Percentiles rank a stretch among this genome's conserved stretches.
These are phyloP conservation scores for Aspergillus uvarum DNA, from an alignment of 2,329 filamentous ascomycete species.

Conservation along the genomic window DNA sequence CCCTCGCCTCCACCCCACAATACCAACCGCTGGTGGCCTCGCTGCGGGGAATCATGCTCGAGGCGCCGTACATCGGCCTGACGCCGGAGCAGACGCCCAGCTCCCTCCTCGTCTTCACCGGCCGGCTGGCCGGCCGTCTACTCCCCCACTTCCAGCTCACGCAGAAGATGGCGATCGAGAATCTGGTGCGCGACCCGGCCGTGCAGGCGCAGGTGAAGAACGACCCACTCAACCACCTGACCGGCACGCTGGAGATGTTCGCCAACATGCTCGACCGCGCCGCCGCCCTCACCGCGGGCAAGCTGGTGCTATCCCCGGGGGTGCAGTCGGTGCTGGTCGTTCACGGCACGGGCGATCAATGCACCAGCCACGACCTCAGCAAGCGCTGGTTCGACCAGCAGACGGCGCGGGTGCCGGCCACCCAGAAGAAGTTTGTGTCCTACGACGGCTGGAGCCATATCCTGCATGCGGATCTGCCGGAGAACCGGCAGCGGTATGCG, in stretches of 20 bases:
- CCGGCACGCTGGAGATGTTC: conserved; percentile 9
- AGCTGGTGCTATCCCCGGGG: not conserved
- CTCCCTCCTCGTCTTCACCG: conserved; percentile 1
- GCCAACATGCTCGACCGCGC: conserved; percentile 8
- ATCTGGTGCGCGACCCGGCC: conserved; percentile 8
- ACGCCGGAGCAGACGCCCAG: conserved; percentile 4
- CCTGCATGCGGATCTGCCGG: conserved; percentile 7
- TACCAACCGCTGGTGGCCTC: conserved; percentile 6
- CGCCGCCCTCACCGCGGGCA: not conserved
- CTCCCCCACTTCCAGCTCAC: conserved; percentile 9
- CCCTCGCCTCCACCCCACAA: conserved; percentile 4
- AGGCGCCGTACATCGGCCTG: conserved; percentile 8
- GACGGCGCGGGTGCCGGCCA: conserved; percentile 2
- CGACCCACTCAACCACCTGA: conserved; percentile 9
- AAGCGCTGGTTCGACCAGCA: conserved; percentile 11
- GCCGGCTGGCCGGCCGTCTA: conserved; percentile 3
- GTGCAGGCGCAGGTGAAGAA: conserved; percentile 5
- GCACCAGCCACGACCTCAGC: conserved; percentile 9
- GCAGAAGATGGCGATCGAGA: conserved; percentile 7
- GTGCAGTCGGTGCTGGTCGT: conserved; percentile 10
- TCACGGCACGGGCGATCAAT: conserved; percentile 8
- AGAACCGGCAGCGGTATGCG: not conserved
- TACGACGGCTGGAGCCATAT: conserved; percentile 13
- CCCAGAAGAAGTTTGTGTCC: conserved; percentile 3
- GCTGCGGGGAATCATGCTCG: not conserved